Evolutionary conservation across 805 yeast species (phyloP), one percentile per base, ranked within the genome.

Genomic region (Nakazawaea peltata): DNA sequence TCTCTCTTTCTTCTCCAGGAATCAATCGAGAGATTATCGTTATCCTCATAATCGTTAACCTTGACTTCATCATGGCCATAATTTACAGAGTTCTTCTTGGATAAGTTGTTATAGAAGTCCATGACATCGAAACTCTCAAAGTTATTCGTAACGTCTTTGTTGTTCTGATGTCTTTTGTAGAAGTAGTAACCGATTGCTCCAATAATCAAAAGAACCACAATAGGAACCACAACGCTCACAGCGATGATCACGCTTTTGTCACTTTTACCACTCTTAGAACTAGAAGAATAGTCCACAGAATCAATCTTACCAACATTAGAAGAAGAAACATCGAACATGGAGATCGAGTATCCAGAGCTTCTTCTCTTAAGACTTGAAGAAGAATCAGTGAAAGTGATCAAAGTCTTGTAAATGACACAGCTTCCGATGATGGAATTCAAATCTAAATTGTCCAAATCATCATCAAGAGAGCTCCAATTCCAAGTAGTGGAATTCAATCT

Each of bases 1-100:
- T 65, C 66, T 41, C 77, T 51, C 46, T 72, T 72, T 19, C 63
- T 56, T 28, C 64, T 62, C 77, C 77, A 72, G 16, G 74, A 68
- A 40, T 65, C 66, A 17, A 73, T 65, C 4, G 77, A 70, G 8
- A 65, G 53, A 19, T 57, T 67, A 33, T 69, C 78, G 22, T 50
- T 56, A 36, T 57, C 59, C 21, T 51, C 59, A 34, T 44, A 56
- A 36, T 55, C 43, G 29, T 56, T 56, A 17, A 54, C 44, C 36
- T 45, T 37, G 16, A 50, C 50, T 25, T 52, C 49, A 12, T 32
- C 28, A n/a, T 49, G 50, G 16, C 44, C 30, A 10, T 22, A 45
- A 23, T 28, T 14, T 3, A 33, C 23, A 3, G 36, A 30, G 29
- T 31, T 35, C 34, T 41, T 32, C 33, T 39, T 32, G 25, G 41